Base-by-base conservation (phyloP, 768 basidiomycete genomes). In the Mycena crocata region DNA sequence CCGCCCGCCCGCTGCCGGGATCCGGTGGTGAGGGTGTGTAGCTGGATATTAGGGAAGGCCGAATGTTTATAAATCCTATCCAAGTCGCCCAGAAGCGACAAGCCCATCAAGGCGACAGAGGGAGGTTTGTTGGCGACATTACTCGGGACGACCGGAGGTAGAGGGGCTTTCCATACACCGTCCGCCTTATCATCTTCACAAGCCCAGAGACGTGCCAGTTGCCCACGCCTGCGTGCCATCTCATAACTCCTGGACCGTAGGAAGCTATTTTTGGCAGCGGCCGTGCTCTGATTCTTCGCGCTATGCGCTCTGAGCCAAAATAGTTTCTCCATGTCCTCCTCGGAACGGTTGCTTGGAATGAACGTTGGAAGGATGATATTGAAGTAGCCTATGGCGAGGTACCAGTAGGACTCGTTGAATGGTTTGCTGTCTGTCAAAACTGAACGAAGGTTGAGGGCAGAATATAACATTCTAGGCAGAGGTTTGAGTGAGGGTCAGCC, bases 21-120 rank as follows among this genome's bases (percentile, higher is more conserved):
- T 3, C 93, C 94, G 2, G 94, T 94, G 31, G 92, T 95, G 35
- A 96, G 81, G 6, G 89, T 90, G 69, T 92, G 88, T n/a, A 95
- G 81, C 75, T 84, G 76, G 65, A 94, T 78, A 5, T 77, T 70
- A n/a, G 85, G 83, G 79, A 86, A 94, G 2, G 77, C 67, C 12
- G 82, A 78, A 74, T 94, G 93, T 68, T 89, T 87, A 80, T 94
- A 95, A 32, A 90, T 91, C 3, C 87, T 90, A 74, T 95, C 93
- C 57, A 95, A 81, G 74, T 94, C 94, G 2, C 94, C 93, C 23
- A 95, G 83, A 66, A 96, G 83, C 6, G 93, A 95, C 48, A 94
- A 78, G 0, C 93, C 94, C 62, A 94, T 85, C 51, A 95, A 82
- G 12, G 91, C 92, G 1, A 77, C 76, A 1, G 88, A 89, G 32